These are phyloP conservation scores for Spinellus fusiger DNA, from an alignment of 192 early-diverging fungal genomes.

Conservation along the genomic window DNA sequence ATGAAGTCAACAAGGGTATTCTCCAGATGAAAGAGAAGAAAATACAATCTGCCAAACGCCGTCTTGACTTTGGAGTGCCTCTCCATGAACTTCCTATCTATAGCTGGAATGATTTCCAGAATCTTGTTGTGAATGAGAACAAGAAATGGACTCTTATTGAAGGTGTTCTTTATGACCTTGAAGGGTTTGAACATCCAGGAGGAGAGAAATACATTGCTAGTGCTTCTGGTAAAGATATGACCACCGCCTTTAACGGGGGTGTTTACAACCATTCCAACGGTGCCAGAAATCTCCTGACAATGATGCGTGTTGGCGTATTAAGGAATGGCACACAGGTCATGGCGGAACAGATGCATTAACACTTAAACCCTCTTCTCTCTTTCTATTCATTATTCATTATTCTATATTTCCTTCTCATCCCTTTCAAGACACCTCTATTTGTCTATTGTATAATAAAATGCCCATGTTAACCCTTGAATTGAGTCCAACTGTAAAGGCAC, in stretches of 20 bases:
- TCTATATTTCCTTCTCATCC: no score
- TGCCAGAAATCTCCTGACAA: conserved; percentile 75
- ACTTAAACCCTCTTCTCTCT: no score
- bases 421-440: no score
- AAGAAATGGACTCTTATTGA: conserved; percentile 81
- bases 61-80: conserved; percentile 70
- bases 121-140: conserved; percentile 58
- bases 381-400: no score
- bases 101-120: conserved; percentile 57
- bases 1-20: conserved; percentile 75
- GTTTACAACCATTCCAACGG: conserved; percentile 89
- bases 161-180: conserved; percentile 77
- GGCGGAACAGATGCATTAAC: no score
- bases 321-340: conserved; percentile 41
- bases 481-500: no score
- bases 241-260: conserved; percentile 82
- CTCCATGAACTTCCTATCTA: conserved; percentile 63
- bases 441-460: no score
- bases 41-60: conserved; percentile 48
- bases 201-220: conserved; percentile 65
- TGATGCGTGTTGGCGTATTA: conserved; percentile 63
- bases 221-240: conserved; percentile 81
- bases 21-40: conserved; percentile 80
- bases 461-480: no score
- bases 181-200: conserved; percentile 85